Conservation (phyloP, 805 yeast species). For the Ogataea saltuana region DNA sequence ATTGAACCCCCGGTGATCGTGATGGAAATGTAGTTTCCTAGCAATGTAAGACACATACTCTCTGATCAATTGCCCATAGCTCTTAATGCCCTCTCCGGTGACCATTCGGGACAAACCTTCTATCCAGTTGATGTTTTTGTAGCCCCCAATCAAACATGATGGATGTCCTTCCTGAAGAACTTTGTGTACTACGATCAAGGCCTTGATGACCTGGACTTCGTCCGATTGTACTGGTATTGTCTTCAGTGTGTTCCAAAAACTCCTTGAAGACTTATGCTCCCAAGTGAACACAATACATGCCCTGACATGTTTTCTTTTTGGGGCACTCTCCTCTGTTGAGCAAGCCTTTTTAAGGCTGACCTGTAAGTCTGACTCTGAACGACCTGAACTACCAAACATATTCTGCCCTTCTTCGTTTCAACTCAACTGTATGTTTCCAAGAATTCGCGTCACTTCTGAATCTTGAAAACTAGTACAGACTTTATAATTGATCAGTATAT, state of each 20-base stretch:
- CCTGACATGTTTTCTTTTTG: slow-evolving; percentile 94
- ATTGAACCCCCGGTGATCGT: slow-evolving; percentile 85
- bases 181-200: slow-evolving; percentile 82
- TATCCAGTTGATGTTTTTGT: slow-evolving; percentile 74
- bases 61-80: slow-evolving; percentile 70
- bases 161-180: slow-evolving; percentile 99
- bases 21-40: slow-evolving; percentile 78
- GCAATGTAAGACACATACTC: slow-evolving; percentile 74
- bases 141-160: slow-evolving; percentile 76
- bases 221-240: slow-evolving; percentile 77
- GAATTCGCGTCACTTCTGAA: too few species aligned
- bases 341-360: slow-evolving; percentile 78
- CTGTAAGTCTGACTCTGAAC: slow-evolving; percentile 42
- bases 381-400: slow-evolving; percentile 26
- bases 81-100: slow-evolving; percentile 42
- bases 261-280: slow-evolving; percentile 86
- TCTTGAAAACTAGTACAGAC: too few species aligned
- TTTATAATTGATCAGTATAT: too few species aligned
- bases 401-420: too few species aligned
- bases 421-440: too few species aligned
- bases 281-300: slow-evolving; percentile 96
- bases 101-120: slow-evolving; percentile 65
- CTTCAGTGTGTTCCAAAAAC: slow-evolving; percentile 83
- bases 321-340: slow-evolving; percentile 82
- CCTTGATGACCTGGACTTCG: slow-evolving; percentile 83